Conservation (phyloP, 768 basidiomycete species). For the Tylopilus balloui region DNA sequence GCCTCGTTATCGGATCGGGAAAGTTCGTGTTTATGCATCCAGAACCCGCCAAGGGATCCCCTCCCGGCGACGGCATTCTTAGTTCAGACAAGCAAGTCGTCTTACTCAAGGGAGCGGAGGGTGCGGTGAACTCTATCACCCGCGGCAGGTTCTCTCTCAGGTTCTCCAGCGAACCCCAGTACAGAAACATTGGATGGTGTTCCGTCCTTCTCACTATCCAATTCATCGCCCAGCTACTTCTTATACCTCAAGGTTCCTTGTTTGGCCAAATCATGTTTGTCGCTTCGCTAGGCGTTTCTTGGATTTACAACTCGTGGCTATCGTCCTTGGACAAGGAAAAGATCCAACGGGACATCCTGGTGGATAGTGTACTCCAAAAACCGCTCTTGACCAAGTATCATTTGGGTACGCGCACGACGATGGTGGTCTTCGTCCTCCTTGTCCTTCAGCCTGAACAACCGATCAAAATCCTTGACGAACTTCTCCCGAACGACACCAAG, state of each 20-base stretch:
- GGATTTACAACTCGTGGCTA: neutral
- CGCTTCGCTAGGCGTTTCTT: neutral
- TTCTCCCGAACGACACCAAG: neutral
- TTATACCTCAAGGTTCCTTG: neutral
- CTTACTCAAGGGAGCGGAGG: neutral
- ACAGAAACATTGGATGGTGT: neutral
- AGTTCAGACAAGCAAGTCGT: neutral
- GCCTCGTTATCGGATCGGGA: neutral
- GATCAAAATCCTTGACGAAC: neutral
- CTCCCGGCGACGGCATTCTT: neutral
- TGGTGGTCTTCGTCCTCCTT: neutral
- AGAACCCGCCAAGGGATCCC: neutral
- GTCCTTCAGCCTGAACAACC: neutral
- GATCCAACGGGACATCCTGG: neutral
- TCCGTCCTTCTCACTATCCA: neutral
- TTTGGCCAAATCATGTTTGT: neutral
- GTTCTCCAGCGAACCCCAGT: neutral
- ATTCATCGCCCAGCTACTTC: neutral
- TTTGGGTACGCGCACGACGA: neutral
- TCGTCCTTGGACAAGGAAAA: neutral
- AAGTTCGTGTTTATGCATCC: neutral
- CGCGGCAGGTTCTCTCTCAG: neutral
- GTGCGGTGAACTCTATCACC: neutral
- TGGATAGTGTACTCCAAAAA: neutral
- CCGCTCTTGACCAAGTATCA: neutral